Evolutionary conservation across 306 rosid genomes (phyloP).

Genomic region (Carpinus fangiana): DNA sequence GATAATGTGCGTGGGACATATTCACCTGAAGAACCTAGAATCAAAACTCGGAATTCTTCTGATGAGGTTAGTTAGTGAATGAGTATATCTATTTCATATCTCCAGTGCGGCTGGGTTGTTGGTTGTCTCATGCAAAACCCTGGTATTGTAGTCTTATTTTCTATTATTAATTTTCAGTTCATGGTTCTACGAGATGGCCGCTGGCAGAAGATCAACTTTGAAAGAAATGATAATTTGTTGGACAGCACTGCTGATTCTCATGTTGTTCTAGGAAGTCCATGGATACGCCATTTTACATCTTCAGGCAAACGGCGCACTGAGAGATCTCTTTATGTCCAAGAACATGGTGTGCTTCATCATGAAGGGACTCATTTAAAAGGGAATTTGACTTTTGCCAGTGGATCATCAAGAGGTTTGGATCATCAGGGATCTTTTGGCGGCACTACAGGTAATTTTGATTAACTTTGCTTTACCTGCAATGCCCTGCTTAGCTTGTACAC

Average conservation of each 20-base stretch:
- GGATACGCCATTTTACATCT: constrained; percentile 27
- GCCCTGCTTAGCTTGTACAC: constrained; percentile 6
- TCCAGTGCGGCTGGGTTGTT: constrained; percentile 13
- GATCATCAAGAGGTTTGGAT: constrained; percentile 42
- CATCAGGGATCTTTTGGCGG: constrained; percentile 39
- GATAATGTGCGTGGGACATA: constrained; percentile 28
- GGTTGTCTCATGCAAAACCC: constrained; percentile 22
- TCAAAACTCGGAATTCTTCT: constrained; percentile 40
- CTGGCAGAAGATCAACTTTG: constrained; percentile 53
- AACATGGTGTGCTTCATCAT: constrained; percentile 27
- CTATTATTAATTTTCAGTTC: constrained; percentile 44
- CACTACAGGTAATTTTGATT: constrained; percentile 57
- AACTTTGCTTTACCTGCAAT: constrained; percentile 14
- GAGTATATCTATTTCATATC: constrained; percentile 24
- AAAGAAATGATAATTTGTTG: constrained; percentile 45
- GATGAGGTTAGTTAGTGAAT: constrained; percentile 50
- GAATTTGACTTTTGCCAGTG: constrained; percentile 26
- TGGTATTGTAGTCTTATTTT: constrained; percentile 29
- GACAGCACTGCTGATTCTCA: constrained; percentile 77
- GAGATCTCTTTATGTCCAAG: constrained; percentile 35
- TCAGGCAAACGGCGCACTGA: constrained; percentile 33
- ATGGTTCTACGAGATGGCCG: constrained; percentile 50
- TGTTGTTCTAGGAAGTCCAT: constrained; percentile 49
- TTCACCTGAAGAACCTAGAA: constrained; percentile 33
- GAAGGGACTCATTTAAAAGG: constrained; percentile 37